Base-by-base conservation (phyloP, 2,329 filamentous ascomycete species). In the Chaetothyriales sp. region DNA sequence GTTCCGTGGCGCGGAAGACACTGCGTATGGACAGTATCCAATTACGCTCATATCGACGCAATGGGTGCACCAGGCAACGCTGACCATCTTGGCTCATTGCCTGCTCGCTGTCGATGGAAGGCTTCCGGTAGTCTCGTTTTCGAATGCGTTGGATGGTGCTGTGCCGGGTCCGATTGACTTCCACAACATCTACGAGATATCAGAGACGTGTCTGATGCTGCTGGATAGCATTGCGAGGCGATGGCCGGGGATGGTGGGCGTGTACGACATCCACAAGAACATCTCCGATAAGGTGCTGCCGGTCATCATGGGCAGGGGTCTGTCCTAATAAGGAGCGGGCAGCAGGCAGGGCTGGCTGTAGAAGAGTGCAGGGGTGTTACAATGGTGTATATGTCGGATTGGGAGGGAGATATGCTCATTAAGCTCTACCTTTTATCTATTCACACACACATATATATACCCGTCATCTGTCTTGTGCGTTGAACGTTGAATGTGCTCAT, bases 1-100 rank as follows among this genome's bases (percentile, higher is more conserved):
- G 44, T 59, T 65, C 33, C 60, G 60, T 18, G 62, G 63, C 10
- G 61, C 62, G n/a, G 60, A 64, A 46, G 54, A 56, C 20, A 64
- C 62, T 2, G 50, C 54, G 9, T 57, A 57, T 15, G 62, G 63
- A 5, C 56, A 61, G 40, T 66, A 65, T 50, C 64, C 64, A 1
- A 61, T 66, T 53, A 64, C 62, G 5, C 61, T 65, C 46, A 53
- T 65, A 51, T 62, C 60, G 7, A 62, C 63, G 1, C 64, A 65
- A 51, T 65, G 65, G 52, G 64, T 66, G 20, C 62, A 62, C 25
- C 60, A 65, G 49, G 64, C 64, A 2, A 59, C 62, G 1, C 60
- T 64, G 40, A 65, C 61, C 18, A 58, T 65, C 18, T 58, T 66
- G 46, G 62, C 63, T 2, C 58, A 65, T 47, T 62, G 61, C 15